Conservation (phyloP, 192 early-diverging fungal species). For the Coemansia brasiliensis region DNA sequence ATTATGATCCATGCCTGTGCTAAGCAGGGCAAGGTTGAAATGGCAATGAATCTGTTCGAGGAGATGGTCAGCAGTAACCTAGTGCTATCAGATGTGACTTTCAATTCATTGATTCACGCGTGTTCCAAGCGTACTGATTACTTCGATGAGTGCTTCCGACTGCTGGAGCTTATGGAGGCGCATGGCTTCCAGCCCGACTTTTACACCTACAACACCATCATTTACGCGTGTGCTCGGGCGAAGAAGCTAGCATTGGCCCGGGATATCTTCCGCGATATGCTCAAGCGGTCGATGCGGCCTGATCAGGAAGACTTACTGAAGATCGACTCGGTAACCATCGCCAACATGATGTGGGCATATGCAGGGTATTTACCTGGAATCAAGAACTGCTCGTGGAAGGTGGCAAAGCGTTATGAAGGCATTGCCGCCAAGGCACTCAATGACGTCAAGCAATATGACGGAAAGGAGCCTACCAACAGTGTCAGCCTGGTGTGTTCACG, state of each 20-base stretch:
- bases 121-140: slow-evolving; percentile 79
- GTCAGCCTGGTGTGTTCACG: slow-evolving; percentile 8
- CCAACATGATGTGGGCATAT: slow-evolving; percentile 72
- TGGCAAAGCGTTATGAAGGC: slow-evolving; percentile 30
- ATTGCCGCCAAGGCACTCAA: slow-evolving; percentile 40
- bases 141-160: slow-evolving; percentile 75
- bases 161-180: slow-evolving; percentile 80
- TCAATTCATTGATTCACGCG: slow-evolving; percentile 85
- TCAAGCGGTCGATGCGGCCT: slow-evolving; percentile 48
- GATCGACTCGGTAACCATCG: slow-evolving; percentile 63
- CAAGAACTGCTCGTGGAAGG: slow-evolving; percentile 44
- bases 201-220: slow-evolving; percentile 79
- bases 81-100: slow-evolving; percentile 79
- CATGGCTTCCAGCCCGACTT: slow-evolving; percentile 80
- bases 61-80: slow-evolving; percentile 77
- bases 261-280: slow-evolving; percentile 61
- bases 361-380: slow-evolving; percentile 48
- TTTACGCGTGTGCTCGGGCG: slow-evolving; percentile 71
- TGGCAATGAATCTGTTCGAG: slow-evolving; percentile 86
- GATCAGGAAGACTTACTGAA: slow-evolving; percentile 49
- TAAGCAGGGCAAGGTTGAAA: slow-evolving; percentile 79
- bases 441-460: slow-evolving; percentile 18
- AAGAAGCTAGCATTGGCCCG: slow-evolving; percentile 74
- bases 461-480: not conserved
- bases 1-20: slow-evolving; percentile 94